Conservation (phyloP, 768 basidiomycete genomes). For the Rickenella mellea region DNA sequence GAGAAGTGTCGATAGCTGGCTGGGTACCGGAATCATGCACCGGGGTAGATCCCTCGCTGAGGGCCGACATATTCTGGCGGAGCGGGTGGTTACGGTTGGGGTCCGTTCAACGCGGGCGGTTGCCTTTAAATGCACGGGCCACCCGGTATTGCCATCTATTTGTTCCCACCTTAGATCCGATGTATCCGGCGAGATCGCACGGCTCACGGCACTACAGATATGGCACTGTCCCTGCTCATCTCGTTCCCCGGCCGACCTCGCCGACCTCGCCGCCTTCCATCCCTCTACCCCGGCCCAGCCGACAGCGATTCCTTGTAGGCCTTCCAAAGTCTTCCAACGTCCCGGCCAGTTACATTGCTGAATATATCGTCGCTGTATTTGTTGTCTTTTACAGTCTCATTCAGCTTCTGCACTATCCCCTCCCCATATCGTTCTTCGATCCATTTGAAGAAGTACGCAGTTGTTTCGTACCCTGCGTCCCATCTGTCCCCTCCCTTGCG, state of each 20-base stretch:
- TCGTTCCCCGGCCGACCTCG: slow-evolving; percentile 1
- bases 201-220: no score
- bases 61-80: slow-evolving; percentile 51
- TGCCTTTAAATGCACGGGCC: background rate
- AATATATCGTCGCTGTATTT: slow-evolving; percentile 46
- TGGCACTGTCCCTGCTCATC: no score
- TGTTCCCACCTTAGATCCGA: no score
- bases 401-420: slow-evolving; percentile 50
- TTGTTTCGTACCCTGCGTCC: slow-evolving; percentile 71
- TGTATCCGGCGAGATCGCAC: no score
- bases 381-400: slow-evolving; percentile 37
- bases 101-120: background rate
- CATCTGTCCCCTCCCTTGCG: slow-evolving; percentile 38
- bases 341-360: slow-evolving; percentile 38
- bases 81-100: background rate
- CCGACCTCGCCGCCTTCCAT: background rate
- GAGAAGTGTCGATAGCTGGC: slow-evolving; percentile 50
- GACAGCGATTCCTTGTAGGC: slow-evolving; percentile 25
- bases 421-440: slow-evolving; percentile 40
- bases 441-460: slow-evolving; percentile 72
- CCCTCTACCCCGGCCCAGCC: background rate
- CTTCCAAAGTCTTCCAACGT: slow-evolving; percentile 49
- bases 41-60: slow-evolving; percentile 62
- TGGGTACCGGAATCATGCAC: slow-evolving; percentile 52
- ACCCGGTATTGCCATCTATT: background rate